Conservation (phyloP, 176 grass and related monocot genomes). For the Oryza rufipogon region DNA sequence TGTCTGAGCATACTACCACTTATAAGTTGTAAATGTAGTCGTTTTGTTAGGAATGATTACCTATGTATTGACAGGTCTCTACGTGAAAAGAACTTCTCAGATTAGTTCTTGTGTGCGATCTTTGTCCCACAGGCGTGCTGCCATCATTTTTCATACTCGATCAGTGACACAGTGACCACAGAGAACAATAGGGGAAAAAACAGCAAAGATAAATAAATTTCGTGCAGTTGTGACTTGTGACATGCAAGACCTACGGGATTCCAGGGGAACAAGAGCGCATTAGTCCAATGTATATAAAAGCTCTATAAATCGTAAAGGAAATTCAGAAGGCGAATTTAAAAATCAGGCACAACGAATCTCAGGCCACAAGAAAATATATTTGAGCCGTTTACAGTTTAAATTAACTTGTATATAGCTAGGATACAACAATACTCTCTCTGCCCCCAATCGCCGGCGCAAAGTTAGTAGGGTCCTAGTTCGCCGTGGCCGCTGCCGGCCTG, state of each 20-base stretch:
- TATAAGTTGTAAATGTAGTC: constrained; percentile 34
- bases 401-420: neutral
- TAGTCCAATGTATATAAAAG: neutral
- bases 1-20: neutral
- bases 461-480: neutral
- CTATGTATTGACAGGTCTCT: neutral
- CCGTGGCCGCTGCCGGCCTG: constrained; percentile 42
- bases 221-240: too few relatives aligned
- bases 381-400: constrained; percentile 33
- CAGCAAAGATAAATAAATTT: too few relatives aligned
- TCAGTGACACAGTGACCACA: too few relatives aligned
- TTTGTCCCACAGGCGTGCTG: neutral
- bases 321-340: neutral
- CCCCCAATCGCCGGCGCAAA: neutral
- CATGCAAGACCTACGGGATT: neutral
- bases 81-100: neutral
- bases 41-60: neutral
- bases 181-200: neutral
- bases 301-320: neutral
- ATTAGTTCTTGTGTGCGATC: too few relatives aligned
- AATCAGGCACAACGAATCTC: constrained; percentile 9
- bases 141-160: too few relatives aligned
- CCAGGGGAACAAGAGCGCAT: neutral
- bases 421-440: constrained; percentile 30
- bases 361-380: neutral